Evolutionary conservation across 768 basidiomycete species (phyloP), one percentile per base, ranked within the genome.

Genomic region (Mycena floridula): DNA sequence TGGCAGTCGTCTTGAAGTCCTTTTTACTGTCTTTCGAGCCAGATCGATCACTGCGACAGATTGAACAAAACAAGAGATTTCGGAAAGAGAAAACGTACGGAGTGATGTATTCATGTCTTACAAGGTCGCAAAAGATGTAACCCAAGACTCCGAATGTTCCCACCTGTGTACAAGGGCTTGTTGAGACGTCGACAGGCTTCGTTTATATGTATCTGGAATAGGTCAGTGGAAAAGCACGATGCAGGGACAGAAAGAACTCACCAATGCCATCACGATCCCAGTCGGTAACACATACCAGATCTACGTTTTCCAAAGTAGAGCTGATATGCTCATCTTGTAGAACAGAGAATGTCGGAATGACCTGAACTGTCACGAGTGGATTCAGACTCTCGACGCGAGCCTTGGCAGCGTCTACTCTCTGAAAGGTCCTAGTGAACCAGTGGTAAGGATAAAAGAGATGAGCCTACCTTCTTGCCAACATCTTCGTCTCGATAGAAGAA

Each of bases 401-500:
- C 61, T 85, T 85, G 25, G 94, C 91, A 25, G 82, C 89, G 50
- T 87, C 81, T 30, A 92, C 85, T 59, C 88, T 79, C 95, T 98
- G 64, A 41, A 52, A 22, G 50, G 32, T 47, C 42, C 56, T 37
- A 47, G 66, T 53, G 52, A 50, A 64, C 70, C 67, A 57, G 61
- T 64, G 64, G 59, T 40, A 36, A 46, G n/a, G n/a, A n/a, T n/a
- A n/a, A n/a, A n/a, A n/a, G n/a, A n/a, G 47, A 42, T 25, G 52
- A 45, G 45, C 37, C 41, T 46, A 93, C 95, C 73, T 89, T 87
- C 64, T 79, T 77, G 43, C 93, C 94, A 32, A 98, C 81, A 60
- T 98, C 94, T 50, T 85, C 84, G 54, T 96, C 92, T 60, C 93
- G 73, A 67, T 89, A 94, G 65, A 98, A 85, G 72, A 97, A 96